Evolutionary conservation across 1,284 basidiomycete genomes (phyloP).

Genomic region (Sporisorium scitamineum): DNA sequence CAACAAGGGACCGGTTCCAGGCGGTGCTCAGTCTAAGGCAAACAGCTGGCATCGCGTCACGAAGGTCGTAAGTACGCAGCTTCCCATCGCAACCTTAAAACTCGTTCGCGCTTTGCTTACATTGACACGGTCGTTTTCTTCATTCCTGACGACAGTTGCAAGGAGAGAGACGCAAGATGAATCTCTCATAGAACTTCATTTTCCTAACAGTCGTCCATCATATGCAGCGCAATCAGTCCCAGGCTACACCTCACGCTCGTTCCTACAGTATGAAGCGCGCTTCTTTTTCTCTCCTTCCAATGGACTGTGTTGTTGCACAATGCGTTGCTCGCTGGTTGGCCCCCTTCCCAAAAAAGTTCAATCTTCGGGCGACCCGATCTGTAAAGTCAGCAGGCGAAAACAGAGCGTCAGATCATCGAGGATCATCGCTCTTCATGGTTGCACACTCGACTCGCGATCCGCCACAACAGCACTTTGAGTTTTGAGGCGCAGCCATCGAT

Average conservation of each 20-base stretch:
- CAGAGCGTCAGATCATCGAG: too few species aligned
- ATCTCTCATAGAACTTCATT: slow-evolving; percentile 7
- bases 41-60: slow-evolving; percentile 61
- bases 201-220: neutral
- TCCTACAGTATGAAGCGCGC: neutral
- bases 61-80: slow-evolving; percentile 57
- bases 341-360: too few species aligned
- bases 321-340: neutral
- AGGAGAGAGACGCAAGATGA: slow-evolving; percentile 60
- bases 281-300: neutral
- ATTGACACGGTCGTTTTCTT: neutral
- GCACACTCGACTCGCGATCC: neutral
- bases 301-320: neutral
- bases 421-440: neutral
- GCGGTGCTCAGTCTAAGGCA: slow-evolving; percentile 57
- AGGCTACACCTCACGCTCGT: neutral
- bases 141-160: slow-evolving; percentile 37
- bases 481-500: neutral
- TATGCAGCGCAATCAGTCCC: neutral
- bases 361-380: neutral
- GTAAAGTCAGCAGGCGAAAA: too few species aligned
- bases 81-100: neutral
- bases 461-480: neutral
- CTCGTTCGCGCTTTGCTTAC: neutral
- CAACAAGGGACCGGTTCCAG: slow-evolving; percentile 25